Percentiles rank a stretch among this genome's conserved stretches.
phyloP scores from a whole-genome alignment of 305 asterid species.

The Fraxinus sp. region DNA sequence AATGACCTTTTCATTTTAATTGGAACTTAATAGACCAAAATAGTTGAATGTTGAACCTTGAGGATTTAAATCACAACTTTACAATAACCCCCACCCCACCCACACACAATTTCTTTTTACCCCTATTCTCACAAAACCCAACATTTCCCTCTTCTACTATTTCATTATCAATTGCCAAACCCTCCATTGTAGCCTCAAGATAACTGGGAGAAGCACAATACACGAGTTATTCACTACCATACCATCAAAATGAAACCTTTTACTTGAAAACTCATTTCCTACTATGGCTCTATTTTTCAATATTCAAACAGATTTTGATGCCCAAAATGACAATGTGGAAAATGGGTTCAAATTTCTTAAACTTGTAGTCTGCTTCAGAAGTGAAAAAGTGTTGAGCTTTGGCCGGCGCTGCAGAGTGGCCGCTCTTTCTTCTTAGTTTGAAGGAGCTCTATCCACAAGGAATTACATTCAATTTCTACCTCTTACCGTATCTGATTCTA shows the following conservation, averaged over 20 bases:
- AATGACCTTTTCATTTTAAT: no score
- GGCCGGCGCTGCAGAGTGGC: conserved; percentile 26
- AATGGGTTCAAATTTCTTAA: conserved; percentile 39
- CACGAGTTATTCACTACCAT: conserved; percentile 32
- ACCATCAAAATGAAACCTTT: conserved; percentile 35
- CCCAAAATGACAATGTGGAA: conserved; percentile 44
- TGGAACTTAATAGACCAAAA: no score
- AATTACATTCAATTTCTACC: not conserved
- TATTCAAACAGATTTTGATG: conserved; percentile 50
- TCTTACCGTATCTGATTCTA: conserved; percentile 40
- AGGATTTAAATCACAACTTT: no score
- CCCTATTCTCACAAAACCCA: conserved; percentile 17
- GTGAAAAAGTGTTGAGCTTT: conserved; percentile 27
- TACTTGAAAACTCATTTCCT: conserved; percentile 33
- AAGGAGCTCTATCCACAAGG: conserved; percentile 49
- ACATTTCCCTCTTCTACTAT: not conserved
- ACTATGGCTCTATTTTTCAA: conserved; percentile 35
- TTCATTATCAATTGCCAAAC: not conserved
- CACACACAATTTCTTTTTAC: not conserved
- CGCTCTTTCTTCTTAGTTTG: conserved; percentile 32
- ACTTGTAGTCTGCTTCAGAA: conserved; percentile 9
- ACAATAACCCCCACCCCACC: no score
- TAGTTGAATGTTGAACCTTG: no score
- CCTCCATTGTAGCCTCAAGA: conserved; percentile 40
- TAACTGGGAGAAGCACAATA: conserved; percentile 35